Base-by-base conservation (phyloP, 371 early-diverging fungal species). In the Nematocida minor region DNA sequence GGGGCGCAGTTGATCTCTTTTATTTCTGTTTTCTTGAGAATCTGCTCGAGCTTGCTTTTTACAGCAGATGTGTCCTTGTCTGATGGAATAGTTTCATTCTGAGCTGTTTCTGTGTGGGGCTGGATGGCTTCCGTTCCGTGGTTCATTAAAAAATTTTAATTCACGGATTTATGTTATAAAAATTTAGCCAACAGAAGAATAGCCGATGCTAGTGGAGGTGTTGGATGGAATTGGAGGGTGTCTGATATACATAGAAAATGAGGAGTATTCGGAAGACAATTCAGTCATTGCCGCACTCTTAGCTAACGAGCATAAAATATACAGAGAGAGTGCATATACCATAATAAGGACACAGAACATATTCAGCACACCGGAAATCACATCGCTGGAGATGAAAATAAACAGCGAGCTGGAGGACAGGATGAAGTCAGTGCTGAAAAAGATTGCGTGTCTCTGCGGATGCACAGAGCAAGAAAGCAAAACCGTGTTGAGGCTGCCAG, bases 401-500 rank as follows among this genome's bases (percentile, higher is more conserved):
- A 74, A 64, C 51, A 62, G 55, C 16, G 64, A 66, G 9, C 38
- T 74, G 14, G 77, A 74, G 27, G 63, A 66, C 38, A n/a, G 29
- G 4, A 74, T 74, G 77, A 38, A 16, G 31, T 2, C n/a, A 16
- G n/a, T 20, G 38, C 57, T 74, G 27, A 44, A 34, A 51, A 38
- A 6, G n/a, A 38, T 74, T 66, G 18, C 25, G 1, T 74, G 77
- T 25, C 3, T 6, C 51, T 74, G 77, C 47, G 63, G 66, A 18
- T 62, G 69, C 6, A 80, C 55, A 55, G 42, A 51, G 4, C 51
- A 82, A 4, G 27, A 60, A 7, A 66, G 67, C 47, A 22, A 25
- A 64, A 66, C 63, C 18, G 18, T 71, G 14, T 69, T 82, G 44
- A 29, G 44, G 27, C 51, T 83, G 27, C 85, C 85, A 25, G 66